Percentiles rank a stretch among this genome's conserved stretches.
Evolutionary conservation across 345 rosid species (phyloP).

Genomic region (Corchorus olitorius): DNA sequence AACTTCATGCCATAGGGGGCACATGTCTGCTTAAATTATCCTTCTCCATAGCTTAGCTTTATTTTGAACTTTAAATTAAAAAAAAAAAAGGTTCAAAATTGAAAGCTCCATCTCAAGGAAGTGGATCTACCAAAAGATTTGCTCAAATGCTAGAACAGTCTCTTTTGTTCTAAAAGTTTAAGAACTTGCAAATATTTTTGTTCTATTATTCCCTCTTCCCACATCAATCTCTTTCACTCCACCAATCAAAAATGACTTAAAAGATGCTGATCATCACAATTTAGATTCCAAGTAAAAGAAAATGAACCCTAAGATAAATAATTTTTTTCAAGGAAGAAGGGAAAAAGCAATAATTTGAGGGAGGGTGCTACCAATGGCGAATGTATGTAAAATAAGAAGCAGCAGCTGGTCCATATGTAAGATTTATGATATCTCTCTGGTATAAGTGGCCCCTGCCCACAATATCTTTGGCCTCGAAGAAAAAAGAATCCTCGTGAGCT

Average conservation of each 20-base stretch:
- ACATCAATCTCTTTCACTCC: not conserved
- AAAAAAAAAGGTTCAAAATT: no score
- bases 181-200: not conserved
- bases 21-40: not conserved
- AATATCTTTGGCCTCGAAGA: not conserved
- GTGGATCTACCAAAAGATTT: not conserved
- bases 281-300: not conserved
- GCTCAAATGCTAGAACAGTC: not conserved
- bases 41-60: not conserved
- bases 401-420: constrained; percentile 10
- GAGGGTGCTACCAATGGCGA: not conserved
- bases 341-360: not conserved
- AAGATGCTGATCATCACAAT: not conserved
- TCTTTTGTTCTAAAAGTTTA: not conserved
- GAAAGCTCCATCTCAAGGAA: no score
- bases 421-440: constrained; percentile 10
- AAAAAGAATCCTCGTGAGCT: not conserved
- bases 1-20: not conserved
- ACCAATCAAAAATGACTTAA: not conserved
- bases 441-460: constrained; percentile 9
- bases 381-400: constrained; percentile 7
- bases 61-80: not conserved
- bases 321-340: not conserved
- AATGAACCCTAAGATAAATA: not conserved
- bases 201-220: not conserved